Percentiles rank a stretch among this genome's conserved stretches.
phyloP scores from a whole-genome alignment of 2,329 filamentous ascomycete species.

The Myriangium duriaei region DNA sequence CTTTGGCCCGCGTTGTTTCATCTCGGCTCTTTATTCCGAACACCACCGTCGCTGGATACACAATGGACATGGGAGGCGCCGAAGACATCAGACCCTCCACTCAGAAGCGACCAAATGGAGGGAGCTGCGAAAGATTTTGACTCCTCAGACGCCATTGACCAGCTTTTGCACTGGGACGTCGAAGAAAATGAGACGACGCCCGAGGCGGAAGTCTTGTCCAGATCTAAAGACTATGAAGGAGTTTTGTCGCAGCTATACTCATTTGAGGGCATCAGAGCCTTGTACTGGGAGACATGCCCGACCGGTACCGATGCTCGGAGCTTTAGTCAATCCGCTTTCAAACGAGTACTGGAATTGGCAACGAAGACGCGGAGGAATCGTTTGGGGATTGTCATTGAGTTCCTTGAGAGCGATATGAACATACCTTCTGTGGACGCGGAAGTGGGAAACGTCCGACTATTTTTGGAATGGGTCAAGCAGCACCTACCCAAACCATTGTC shows the following conservation, averaged over 20 bases:
- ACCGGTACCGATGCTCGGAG: neutral
- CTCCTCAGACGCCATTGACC: too few relatives aligned
- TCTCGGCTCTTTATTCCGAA: neutral
- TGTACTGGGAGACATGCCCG: conserved; percentile 7
- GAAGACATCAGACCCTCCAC: neutral
- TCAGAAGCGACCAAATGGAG: too few relatives aligned
- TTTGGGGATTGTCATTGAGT: neutral
- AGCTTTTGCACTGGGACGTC: too few relatives aligned
- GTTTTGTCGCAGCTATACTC: neutral
- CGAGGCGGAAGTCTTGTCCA: too few relatives aligned
- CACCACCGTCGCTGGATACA: conserved; percentile 2
- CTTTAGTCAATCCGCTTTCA: neutral
- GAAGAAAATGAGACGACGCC: too few relatives aligned
- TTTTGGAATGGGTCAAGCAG: neutral
- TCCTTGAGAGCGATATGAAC: conserved; percentile 3
- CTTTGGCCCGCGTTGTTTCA: neutral
- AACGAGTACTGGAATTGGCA: neutral
- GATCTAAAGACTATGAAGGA: neutral
- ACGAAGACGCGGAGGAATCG: neutral
- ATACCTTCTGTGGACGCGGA: neutral
- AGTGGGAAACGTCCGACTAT: neutral
- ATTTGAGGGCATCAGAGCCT: neutral
- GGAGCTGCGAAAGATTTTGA: too few relatives aligned
- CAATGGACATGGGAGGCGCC: conserved; percentile 6
- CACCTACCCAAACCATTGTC: neutral